Base-by-base conservation (phyloP, 2,329 filamentous ascomycete species). In the Venturia nashicola region DNA sequence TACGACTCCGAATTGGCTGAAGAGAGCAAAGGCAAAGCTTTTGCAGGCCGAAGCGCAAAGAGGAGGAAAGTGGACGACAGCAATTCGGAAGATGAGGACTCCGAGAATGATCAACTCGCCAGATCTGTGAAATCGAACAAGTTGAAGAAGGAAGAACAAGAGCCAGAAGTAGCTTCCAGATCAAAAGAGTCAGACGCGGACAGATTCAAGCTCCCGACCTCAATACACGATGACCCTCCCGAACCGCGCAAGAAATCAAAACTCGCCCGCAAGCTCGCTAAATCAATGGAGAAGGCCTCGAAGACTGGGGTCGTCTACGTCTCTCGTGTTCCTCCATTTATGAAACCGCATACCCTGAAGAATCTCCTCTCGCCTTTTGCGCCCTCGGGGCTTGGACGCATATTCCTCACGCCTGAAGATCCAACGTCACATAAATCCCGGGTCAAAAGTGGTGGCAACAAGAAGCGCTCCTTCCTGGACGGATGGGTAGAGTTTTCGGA, bases 401-500 rank as follows among this genome's bases (percentile, higher is more conserved):
- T 91, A 64, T 93, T 92, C 76, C 82, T 93, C 20, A 85, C 88
- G 0, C 89, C 89, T 14, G 89, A 94, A 75, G 86, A 91, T 71
- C 82, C 86, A 0, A 74, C 82, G 3, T 80, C 82, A 6, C 88
- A 90, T 69, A 78, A 83, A 8, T 82, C 84, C 34, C 86, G 90
- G 39, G 80, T 91, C 14, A 82, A 83, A 63, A 82, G 81, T 61
- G 90, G 91, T 61, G 90, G 90, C 65, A 94, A 93, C 77, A 91
- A 91, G 77, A 91, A 91, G 75, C 83, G 86, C 65, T 83, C 83
- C n/a, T 94, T 86, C 76, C 87, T 85, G 3, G 91, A 95, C 74
- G 91, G 90, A 57, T 95, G 90, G 90, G 85, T 94, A 36, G 91
- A 95, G 73, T 95, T 93, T 70, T 74, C 85, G 43, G 80, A 82